These are phyloP conservation scores for Starmerella sirachaensis DNA, from an alignment of 805 yeast species.

Conservation along the genomic window DNA sequence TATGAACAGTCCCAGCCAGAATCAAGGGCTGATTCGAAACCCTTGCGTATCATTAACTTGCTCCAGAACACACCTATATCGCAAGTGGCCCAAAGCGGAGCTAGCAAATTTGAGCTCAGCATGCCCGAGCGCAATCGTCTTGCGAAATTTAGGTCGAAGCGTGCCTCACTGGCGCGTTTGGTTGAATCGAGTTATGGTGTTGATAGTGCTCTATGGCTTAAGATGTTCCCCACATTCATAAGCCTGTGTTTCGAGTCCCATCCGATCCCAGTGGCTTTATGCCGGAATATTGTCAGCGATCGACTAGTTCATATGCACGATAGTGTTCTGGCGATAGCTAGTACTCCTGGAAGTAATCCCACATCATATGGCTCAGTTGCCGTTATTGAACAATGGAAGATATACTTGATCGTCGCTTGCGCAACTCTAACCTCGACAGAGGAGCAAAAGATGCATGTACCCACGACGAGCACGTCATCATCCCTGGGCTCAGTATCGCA, in stretches of 20 bases:
- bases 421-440: constrained; percentile 80
- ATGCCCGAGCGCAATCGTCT: constrained; percentile 67
- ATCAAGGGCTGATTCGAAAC: constrained; percentile 13
- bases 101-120: constrained; percentile 38
- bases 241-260: constrained; percentile 62
- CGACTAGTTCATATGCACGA: constrained; percentile 65
- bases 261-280: constrained; percentile 87
- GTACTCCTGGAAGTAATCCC: constrained; percentile 21
- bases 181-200: constrained; percentile 92
- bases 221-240: constrained; percentile 67
- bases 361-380: constrained; percentile 22
- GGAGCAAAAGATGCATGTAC: constrained; percentile 68
- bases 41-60: constrained; percentile 44
- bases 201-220: constrained; percentile 93
- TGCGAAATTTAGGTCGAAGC: constrained; percentile 43
- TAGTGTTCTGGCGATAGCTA: constrained; percentile 25
- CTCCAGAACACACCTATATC: constrained; percentile 59
- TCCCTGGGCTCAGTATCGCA: constrained; percentile 29
- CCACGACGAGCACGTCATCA: constrained; percentile 25
- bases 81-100: constrained; percentile 44
- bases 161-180: constrained; percentile 57
- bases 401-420: constrained; percentile 82
- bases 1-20: constrained; percentile 26
- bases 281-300: constrained; percentile 82
- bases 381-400: constrained; percentile 74